Evolutionary conservation across 108 stramenopile species (phyloP), one percentile per base, ranked within the genome.

Genomic region (Fragilariopsis cylindrus): DNA sequence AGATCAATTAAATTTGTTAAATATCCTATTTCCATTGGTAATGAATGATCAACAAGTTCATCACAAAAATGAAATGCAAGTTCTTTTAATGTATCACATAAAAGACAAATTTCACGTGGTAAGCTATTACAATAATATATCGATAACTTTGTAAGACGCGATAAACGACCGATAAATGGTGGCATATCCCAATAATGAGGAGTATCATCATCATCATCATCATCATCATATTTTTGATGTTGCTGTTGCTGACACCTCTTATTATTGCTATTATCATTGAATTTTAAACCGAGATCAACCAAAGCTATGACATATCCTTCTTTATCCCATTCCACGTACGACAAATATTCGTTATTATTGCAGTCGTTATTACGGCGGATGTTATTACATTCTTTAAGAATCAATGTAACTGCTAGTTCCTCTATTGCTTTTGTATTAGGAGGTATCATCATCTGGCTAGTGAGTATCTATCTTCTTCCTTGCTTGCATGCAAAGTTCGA

Each of bases 1-100:
- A 68, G 2, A 47, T 68, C 67, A 3, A 19, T 48, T 12, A 68
- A 48, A n/a, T 68, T 11, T 13, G 48, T 39, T 3, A 68, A 48
- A 11, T 5, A 39, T 15, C 11, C 16, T 8, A 68, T 18, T 68
- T 68, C 67, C 16, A 7, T 5, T 15, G 45, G 19, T 9, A 47
- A 48, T 8, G 46, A 48, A 43, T 45, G 43, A 12, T 45, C 1
- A 18, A 41, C 49, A 4, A 68, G 18, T 44, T 68, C 49, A 44
- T 52, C 49, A 13, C 67, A 68, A 52, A 68, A 68, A 50, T 68
- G 67, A 48, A 68, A 52, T n/a, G 67, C 48, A 19, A 68, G 42
- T 68, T 68, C 67, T 52, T 68, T 11, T 44, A 68, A 52, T 5
- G 62, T 45, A 40, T 52, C 21, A 15, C 48, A 39, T 18, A 68